These are phyloP conservation scores for Mercurialis annua DNA, from an alignment of 345 rosid genomes.

Conservation along the genomic window DNA sequence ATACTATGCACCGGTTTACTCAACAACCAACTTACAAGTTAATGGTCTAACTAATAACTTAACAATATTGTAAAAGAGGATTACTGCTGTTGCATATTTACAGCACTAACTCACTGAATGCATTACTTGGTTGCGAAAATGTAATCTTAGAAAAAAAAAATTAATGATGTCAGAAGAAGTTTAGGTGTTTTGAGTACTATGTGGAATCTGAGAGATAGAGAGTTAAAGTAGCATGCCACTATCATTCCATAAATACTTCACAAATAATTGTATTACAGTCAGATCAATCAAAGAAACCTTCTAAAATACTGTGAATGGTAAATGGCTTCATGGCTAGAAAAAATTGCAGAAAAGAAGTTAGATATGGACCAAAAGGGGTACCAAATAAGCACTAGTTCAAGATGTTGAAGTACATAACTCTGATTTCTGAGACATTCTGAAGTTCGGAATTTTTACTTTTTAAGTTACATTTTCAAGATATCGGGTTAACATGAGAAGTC, in stretches of 20 bases:
- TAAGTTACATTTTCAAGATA: background rate
- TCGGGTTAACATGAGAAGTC: background rate
- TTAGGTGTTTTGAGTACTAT: background rate
- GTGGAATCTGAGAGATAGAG: background rate
- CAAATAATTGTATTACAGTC: background rate
- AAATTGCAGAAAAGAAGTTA: background rate
- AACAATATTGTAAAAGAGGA: too few species aligned
- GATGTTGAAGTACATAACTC: background rate
- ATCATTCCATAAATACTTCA: background rate
- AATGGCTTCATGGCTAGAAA: background rate
- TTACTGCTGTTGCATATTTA: background rate
- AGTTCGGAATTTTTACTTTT: background rate
- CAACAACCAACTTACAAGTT: too few species aligned
- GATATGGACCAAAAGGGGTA: background rate
- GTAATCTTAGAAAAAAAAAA: background rate
- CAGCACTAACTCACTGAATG: too few species aligned
- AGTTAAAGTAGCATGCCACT: too few species aligned
- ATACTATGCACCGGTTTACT: too few species aligned
- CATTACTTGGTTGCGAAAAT: background rate
- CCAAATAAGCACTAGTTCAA: background rate
- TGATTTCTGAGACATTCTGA: background rate
- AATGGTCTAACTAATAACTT: too few species aligned
- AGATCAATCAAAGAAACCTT: background rate
- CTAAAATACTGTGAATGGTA: background rate
- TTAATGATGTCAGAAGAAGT: background rate